A percentile compares a stretch with the other conserved stretches of the same genome.
These are phyloP conservation scores for Tulasnella sp. DNA, from an alignment of 768 basidiomycete species.

Conservation along the genomic window DNA sequence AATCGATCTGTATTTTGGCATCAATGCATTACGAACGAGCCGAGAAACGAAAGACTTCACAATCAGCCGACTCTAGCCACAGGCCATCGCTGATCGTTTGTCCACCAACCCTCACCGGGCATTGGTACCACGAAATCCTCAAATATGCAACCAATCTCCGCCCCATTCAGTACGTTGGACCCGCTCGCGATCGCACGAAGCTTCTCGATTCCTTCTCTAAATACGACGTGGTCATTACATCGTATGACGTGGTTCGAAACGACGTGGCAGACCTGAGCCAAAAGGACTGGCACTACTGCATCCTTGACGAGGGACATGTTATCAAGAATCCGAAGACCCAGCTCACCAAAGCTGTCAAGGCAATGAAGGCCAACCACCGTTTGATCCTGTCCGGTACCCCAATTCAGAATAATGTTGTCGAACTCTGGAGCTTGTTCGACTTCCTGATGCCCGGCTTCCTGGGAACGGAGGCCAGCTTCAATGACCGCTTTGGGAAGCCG, in stretches of 20 bases:
- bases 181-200: constrained; percentile 66
- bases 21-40: constrained; percentile 87
- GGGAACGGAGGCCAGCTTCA: constrained; percentile 91
- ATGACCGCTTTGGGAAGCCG: constrained; percentile 91
- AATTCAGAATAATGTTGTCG: constrained; percentile 97
- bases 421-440: constrained; percentile 97
- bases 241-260: constrained; percentile 95
- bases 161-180: constrained; percentile 84
- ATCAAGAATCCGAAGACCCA: constrained; percentile 99
- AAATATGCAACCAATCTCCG: constrained; percentile 82
- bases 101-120: constrained; percentile 94
- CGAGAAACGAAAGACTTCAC: constrained; percentile 53
- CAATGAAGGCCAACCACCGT: constrained; percentile 81
- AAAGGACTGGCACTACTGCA: constrained; percentile 87
- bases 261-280: constrained; percentile 71
- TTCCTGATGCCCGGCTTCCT: constrained; percentile 99
- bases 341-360: constrained; percentile 92
- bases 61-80: constrained; percentile 69
- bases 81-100: constrained; percentile 93
- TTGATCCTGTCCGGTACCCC: constrained; percentile 95
- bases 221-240: constrained; percentile 90
- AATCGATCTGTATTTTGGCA: constrained; percentile 93
- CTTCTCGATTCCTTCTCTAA: constrained; percentile 56
- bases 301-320: constrained; percentile 96
- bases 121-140: constrained; percentile 97